A percentile compares a stretch with the other conserved stretches of the same genome.
These are phyloP conservation scores for Hordeum pubiflorum DNA, from an alignment of 202 grass and related monocot genomes.

Conservation along the genomic window DNA sequence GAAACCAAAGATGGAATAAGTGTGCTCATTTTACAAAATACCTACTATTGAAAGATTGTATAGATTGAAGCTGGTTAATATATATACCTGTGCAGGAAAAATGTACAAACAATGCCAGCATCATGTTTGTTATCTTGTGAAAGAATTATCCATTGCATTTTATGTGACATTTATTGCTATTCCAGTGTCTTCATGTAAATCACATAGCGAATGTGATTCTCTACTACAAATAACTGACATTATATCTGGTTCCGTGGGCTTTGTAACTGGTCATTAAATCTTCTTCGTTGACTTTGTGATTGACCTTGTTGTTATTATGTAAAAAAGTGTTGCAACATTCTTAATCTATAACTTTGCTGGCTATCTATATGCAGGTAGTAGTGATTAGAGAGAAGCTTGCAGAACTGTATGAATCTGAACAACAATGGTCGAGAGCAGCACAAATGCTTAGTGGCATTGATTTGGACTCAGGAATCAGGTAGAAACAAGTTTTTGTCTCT, in stretches of 20 bases:
- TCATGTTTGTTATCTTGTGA: background rate
- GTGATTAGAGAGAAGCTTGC: constrained; percentile 98
- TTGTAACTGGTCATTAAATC: background rate
- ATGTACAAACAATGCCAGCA: background rate
- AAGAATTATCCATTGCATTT: background rate
- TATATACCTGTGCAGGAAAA: background rate
- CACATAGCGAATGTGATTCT: background rate
- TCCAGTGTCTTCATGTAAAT: background rate
- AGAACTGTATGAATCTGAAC: constrained; percentile 91
- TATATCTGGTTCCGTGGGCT: background rate
- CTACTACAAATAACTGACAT: background rate
- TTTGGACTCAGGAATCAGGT: constrained; percentile 98
- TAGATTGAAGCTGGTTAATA: background rate
- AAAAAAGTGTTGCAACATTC: background rate
- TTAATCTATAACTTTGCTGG: background rate
- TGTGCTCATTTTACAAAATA: background rate
- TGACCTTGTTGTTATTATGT: background rate
- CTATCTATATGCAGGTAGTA: constrained; percentile 51
- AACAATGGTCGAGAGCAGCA: constrained; percentile 94
- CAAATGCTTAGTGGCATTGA: constrained; percentile 98
- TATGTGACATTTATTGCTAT: background rate
- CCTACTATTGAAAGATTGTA: background rate
- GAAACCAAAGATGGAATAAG: background rate
- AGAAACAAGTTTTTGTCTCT: constrained; percentile 10
- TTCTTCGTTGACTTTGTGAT: background rate